phyloP scores from a whole-genome alignment of 2,329 filamentous ascomycete species.

The Clathrospora elynae region DNA sequence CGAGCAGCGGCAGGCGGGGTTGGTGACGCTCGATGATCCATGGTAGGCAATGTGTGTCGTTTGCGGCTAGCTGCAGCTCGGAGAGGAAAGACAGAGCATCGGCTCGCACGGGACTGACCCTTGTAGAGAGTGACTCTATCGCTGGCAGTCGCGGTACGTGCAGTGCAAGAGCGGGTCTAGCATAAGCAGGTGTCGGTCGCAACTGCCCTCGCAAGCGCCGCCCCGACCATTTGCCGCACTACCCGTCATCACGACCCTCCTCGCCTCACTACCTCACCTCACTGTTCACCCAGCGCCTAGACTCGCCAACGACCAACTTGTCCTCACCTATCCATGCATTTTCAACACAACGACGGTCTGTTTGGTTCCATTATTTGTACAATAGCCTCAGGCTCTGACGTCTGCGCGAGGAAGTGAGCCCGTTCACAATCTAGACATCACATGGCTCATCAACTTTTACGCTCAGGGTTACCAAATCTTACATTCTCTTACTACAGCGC shows the following conservation, averaged over 20 bases:
- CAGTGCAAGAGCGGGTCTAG: conserved; percentile 15
- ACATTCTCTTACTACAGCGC: too few species aligned
- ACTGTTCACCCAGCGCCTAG: conserved; percentile 4
- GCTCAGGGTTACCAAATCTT: too few species aligned
- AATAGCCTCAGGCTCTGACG: too few species aligned
- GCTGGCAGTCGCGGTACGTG: conserved; percentile 26
- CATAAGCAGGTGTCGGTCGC: conserved; percentile 3
- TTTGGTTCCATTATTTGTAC: too few species aligned
- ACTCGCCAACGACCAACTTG: neutral
- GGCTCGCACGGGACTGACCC: conserved; percentile 29
- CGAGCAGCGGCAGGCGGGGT: conserved; percentile 40
- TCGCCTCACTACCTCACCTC: too few species aligned
- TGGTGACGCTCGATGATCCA: conserved; percentile 40
- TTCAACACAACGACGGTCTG: too few species aligned
- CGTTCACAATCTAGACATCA: too few species aligned
- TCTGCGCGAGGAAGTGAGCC: too few species aligned
- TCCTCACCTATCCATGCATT: too few species aligned
- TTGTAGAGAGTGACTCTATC: conserved; percentile 19
- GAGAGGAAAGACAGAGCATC: conserved; percentile 16
- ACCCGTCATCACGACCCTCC: too few species aligned
- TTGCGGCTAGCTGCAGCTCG: conserved; percentile 20
- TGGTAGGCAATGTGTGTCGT: conserved; percentile 25
- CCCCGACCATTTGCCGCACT: conserved; percentile 20
- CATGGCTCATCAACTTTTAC: too few species aligned
- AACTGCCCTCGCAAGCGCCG: conserved; percentile 14